Evolutionary conservation across 768 basidiomycete genomes (phyloP), one percentile per base, ranked within the genome.

Genomic region (Boletus rubescentipes): DNA sequence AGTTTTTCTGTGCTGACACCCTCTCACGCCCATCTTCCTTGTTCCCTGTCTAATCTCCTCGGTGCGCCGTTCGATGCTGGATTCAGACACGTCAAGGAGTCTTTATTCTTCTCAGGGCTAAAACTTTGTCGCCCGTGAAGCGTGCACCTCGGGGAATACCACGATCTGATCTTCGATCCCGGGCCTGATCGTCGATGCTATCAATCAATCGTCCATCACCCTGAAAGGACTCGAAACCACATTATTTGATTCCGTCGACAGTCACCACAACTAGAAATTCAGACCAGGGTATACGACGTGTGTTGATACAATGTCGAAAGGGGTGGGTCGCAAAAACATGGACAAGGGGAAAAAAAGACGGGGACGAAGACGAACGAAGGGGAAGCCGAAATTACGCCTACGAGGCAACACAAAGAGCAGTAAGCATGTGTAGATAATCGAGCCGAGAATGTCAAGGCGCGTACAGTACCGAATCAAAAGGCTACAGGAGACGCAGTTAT

Each of bases 141-240:
- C 64, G 52, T 67, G 53, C 53, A 23, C 48, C 50, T 50, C 63
- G 54, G 54, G 51, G 46, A 62, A 52, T 4, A 20, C 16, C 46
- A n/a, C 62, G 57, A 67, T 65, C 63, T 57, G 65, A 66, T 66
- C 65, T 66, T 58, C 54, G 65, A 68, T 68, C 57, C 58, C n/a
- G 62, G 62, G 41, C 64, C 66, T 68, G 66, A 68, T 66, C 65
- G 65, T 63, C 65, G 30, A 44, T 41, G 14, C 42, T 62, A 63
- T 64, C 61, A 59, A 63, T 61, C 53, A 57, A 60, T 49, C 49
- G 44, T 30, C 26, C 26, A 26, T 26, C 26, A 26, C 26, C 26
- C 26, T 6, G 26, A 6, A 26, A 26, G 6, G 26, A 3, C 26
- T 34, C 42, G n/a, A 43, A 14, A 38, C 55, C 37, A n/a, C n/a